Evolutionary conservation across 202 grass and related monocot species (phyloP).

Genomic region (Carex arenaria): DNA sequence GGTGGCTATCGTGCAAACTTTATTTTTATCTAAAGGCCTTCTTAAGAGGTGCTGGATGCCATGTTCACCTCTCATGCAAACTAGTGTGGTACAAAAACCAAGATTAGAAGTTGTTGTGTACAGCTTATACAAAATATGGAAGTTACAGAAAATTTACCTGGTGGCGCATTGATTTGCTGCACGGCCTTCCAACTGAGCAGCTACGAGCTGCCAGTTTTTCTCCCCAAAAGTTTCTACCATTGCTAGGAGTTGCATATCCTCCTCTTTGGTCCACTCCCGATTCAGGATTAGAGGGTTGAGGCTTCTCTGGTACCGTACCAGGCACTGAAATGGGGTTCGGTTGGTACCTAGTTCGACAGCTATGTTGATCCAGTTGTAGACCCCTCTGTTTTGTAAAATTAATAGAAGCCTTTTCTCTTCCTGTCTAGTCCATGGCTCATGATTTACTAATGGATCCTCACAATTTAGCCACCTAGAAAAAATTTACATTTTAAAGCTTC

Average conservation of each 20-base stretch:
- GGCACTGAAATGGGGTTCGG: conserved; percentile 87
- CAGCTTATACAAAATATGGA: neutral
- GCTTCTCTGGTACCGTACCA: conserved; percentile 88
- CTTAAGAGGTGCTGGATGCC: neutral
- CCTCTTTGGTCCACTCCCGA: conserved; percentile 72
- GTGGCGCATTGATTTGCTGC: conserved; percentile 85
- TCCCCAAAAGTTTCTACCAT: conserved; percentile 63
- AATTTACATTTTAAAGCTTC: neutral
- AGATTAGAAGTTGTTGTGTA: neutral
- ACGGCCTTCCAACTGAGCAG: conserved; percentile 57
- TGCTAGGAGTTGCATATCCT: conserved; percentile 62
- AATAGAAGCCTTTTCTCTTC: conserved; percentile 88
- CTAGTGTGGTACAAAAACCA: conserved; percentile 4
- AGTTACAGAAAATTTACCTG: conserved; percentile 45
- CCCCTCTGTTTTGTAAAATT: conserved; percentile 70
- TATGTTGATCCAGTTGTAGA: conserved; percentile 91
- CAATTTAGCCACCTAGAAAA: conserved; percentile 73
- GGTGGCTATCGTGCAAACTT: neutral
- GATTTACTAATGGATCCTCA: conserved; percentile 81
- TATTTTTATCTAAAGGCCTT: neutral
- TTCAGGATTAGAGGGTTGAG: conserved; percentile 96
- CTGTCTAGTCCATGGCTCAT: conserved; percentile 53
- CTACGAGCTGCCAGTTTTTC: conserved; percentile 86
- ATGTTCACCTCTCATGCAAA: neutral
- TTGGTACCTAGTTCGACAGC: conserved; percentile 56